Percentiles rank a stretch among this genome's conserved stretches.
These are phyloP conservation scores for Carex sylvatica DNA, from an alignment of 202 grass and related monocot species.

Conservation along the genomic window DNA sequence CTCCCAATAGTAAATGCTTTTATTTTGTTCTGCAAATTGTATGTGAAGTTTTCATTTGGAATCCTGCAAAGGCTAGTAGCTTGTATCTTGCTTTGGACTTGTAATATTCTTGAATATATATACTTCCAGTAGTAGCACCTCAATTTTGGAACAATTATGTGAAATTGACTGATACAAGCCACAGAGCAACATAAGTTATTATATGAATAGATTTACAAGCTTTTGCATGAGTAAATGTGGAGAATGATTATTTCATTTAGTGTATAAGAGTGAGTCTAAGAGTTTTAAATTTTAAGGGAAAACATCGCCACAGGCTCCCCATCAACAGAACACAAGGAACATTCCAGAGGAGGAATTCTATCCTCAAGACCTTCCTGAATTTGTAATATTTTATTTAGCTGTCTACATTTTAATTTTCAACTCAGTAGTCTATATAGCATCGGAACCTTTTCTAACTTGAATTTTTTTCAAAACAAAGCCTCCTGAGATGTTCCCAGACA, in stretches of 20 bases:
- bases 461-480: conserved; percentile 46
- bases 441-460: neutral
- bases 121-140: neutral
- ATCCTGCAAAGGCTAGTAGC: neutral
- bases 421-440: neutral
- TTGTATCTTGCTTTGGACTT: conserved; percentile 6
- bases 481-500: conserved; percentile 42
- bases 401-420: neutral
- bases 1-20: neutral
- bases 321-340: conserved; percentile 32
- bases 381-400: conserved; percentile 22
- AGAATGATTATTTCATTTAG: neutral
- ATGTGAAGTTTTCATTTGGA: conserved; percentile 21
- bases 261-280: conserved; percentile 15
- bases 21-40: neutral
- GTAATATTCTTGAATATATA: neutral
- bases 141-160: neutral
- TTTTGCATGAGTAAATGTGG: conserved; percentile 10
- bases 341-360: conserved; percentile 29
- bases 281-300: conserved; percentile 36
- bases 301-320: conserved; percentile 31
- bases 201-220: neutral
- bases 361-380: conserved; percentile 46
- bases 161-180: neutral
- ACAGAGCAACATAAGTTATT: neutral